Evolutionary conservation across 225 moss, liverwort and hornwort species (phyloP).

Genomic region (Takakia lepidozioides): DNA sequence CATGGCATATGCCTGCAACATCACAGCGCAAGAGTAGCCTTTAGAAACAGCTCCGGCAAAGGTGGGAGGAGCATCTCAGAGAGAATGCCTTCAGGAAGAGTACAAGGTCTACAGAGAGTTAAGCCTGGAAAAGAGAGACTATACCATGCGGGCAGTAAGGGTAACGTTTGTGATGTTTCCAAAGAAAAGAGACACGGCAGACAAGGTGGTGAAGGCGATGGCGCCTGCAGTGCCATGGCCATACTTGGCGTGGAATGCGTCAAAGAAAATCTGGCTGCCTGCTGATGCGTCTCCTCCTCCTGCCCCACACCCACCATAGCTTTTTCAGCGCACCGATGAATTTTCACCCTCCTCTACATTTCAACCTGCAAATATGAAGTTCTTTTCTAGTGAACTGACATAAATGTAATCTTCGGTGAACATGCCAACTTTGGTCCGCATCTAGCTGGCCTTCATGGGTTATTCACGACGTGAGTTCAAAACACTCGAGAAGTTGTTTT

Average conservation of each 20-base stretch:
- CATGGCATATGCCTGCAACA: constrained; percentile 27
- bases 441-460: too few relatives aligned
- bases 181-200: constrained; percentile 23
- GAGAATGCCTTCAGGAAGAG: too few relatives aligned
- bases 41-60: neutral
- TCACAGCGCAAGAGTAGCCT: too few relatives aligned
- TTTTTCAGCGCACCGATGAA: neutral
- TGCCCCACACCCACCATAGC: constrained; percentile 3
- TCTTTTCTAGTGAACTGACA: too few relatives aligned
- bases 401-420: too few relatives aligned
- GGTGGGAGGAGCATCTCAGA: neutral
- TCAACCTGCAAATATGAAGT: too few relatives aligned
- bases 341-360: too few relatives aligned
- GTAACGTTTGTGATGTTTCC: constrained; percentile 40
- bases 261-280: constrained; percentile 32
- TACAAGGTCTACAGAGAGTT: neutral
- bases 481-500: too few relatives aligned
- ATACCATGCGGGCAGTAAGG: constrained; percentile 33
- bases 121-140: neutral
- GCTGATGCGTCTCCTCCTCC: constrained; percentile 35
- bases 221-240: constrained; percentile 15
- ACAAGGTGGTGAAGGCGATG: constrained; percentile 22
- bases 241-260: constrained; percentile 17
- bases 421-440: too few relatives aligned
- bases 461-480: too few relatives aligned